Evolutionary conservation across 73 alveolate species (phyloP).

Genomic region (Paraurostyla sp.): DNA sequence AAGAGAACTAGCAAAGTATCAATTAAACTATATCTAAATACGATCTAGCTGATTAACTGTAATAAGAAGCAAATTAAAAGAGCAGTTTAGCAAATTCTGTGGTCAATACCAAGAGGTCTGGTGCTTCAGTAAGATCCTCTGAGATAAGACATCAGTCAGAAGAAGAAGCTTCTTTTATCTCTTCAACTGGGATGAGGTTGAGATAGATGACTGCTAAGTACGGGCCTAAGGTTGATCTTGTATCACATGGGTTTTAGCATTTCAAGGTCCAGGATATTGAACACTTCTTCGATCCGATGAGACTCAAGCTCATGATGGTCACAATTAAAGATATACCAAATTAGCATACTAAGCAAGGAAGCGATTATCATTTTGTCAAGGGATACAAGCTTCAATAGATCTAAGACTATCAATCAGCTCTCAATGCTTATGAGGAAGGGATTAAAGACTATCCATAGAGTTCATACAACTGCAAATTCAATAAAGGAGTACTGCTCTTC

Average conservation of each 20-base stretch:
- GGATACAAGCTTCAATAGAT: not conserved
- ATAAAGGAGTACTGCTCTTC: constrained; percentile 34
- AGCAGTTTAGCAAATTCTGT: not conserved
- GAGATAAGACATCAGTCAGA: too few species aligned
- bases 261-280: constrained; percentile 28
- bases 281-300: constrained; percentile 43
- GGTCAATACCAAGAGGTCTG: constrained; percentile 21
- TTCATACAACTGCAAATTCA: constrained; percentile 38
- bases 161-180: constrained; percentile 22
- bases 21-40: not conserved
- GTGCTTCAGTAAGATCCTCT: not conserved
- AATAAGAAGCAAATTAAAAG: not conserved
- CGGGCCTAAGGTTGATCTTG: constrained; percentile 36
- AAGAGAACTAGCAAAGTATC: not conserved
- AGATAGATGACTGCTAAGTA: constrained; percentile 29
- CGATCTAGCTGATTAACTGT: not conserved
- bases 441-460: not conserved
- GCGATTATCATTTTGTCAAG: constrained; percentile 33
- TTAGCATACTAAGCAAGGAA: constrained; percentile 13
- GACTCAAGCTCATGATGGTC: constrained; percentile 23
- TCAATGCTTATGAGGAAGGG: constrained; percentile 44
- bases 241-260: constrained; percentile 26
- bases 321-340: constrained; percentile 26
- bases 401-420: constrained; percentile 3
- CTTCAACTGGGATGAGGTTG: constrained; percentile 25